Percentiles rank a stretch among this genome's conserved stretches.
Conservation (phyloP, 2,329 filamentous ascomycete genomes). For the Fusarium sp. region DNA sequence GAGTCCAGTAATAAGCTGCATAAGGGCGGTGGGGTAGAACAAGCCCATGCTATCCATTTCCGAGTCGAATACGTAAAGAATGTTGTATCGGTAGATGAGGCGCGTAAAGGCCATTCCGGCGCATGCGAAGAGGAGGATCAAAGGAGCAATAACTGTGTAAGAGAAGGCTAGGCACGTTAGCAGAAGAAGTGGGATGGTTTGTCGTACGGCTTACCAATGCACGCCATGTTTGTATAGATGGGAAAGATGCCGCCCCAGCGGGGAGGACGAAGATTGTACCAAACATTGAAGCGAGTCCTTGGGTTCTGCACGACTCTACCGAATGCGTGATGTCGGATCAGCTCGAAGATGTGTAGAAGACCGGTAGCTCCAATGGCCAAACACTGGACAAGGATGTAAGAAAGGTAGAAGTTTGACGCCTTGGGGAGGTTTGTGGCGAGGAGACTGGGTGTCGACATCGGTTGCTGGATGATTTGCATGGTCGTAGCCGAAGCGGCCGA, state of each 20-base stretch:
- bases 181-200: too few relatives aligned
- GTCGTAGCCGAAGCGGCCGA: slow-evolving; percentile 82
- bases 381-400: slow-evolving; percentile 93
- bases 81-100: slow-evolving; percentile 88
- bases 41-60: slow-evolving; percentile 88
- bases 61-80: slow-evolving; percentile 87
- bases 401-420: slow-evolving; percentile 93
- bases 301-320: slow-evolving; percentile 83
- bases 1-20: slow-evolving; percentile 85
- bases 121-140: slow-evolving; percentile 85
- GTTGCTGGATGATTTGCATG: slow-evolving; percentile 71
- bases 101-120: slow-evolving; percentile 85
- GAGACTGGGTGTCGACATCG: slow-evolving; percentile 69
- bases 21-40: slow-evolving; percentile 86
- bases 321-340: slow-evolving; percentile 68
- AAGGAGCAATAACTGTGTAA: slow-evolving; percentile 87
- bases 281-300: slow-evolving; percentile 81
- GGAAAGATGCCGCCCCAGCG: slow-evolving; percentile 89
- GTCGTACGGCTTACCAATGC: slow-evolving; percentile 71
- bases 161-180: slow-evolving; percentile 71
- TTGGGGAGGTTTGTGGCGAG: slow-evolving; percentile 81
- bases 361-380: slow-evolving; percentile 80
- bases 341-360: slow-evolving; percentile 76
- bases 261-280: slow-evolving; percentile 77
- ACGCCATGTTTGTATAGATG: slow-evolving; percentile 82